Conservation (phyloP, 257 asterid genomes). For the Marsdenia floribunda region DNA sequence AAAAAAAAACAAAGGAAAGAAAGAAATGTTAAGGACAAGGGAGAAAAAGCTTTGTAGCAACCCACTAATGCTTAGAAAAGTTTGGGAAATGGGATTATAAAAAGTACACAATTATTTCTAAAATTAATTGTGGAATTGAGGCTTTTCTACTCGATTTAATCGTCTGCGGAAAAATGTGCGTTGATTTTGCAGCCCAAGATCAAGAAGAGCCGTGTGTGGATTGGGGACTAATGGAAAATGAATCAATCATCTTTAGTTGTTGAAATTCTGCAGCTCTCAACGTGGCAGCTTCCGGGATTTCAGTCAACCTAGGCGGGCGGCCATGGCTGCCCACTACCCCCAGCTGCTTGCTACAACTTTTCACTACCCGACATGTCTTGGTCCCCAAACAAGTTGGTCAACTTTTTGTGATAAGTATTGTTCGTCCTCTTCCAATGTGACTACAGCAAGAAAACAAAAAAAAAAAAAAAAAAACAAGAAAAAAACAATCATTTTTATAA, state of each 20-base stretch:
- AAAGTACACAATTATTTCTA: too few relatives aligned
- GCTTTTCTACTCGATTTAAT: not conserved
- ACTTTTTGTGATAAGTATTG: not conserved
- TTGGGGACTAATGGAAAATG: not conserved
- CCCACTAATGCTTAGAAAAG: too few relatives aligned
- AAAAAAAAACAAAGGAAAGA: too few relatives aligned
- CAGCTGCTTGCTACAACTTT: not conserved
- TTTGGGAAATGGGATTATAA: too few relatives aligned
- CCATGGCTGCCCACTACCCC: not conserved
- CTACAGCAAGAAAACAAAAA: not conserved
- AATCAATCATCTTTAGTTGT: not conserved
- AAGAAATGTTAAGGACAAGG: too few relatives aligned
- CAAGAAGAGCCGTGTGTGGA: constrained; percentile 5
- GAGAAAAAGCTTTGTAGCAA: too few relatives aligned
- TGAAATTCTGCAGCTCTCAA: not conserved
- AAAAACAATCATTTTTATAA: not conserved
- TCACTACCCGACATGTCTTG: not conserved
- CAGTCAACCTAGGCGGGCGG: constrained; percentile 14
- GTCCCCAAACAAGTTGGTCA: not conserved
- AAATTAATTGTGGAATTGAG: not conserved
- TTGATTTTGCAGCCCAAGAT: not conserved
- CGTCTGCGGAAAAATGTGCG: not conserved
- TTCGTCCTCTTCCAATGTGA: not conserved
- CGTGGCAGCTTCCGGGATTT: not conserved
- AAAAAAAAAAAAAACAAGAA: too few relatives aligned